These are phyloP conservation scores for Blastocystis sp. DNA, from an alignment of 352 stramenopile genomes.

Conservation along the genomic window DNA sequence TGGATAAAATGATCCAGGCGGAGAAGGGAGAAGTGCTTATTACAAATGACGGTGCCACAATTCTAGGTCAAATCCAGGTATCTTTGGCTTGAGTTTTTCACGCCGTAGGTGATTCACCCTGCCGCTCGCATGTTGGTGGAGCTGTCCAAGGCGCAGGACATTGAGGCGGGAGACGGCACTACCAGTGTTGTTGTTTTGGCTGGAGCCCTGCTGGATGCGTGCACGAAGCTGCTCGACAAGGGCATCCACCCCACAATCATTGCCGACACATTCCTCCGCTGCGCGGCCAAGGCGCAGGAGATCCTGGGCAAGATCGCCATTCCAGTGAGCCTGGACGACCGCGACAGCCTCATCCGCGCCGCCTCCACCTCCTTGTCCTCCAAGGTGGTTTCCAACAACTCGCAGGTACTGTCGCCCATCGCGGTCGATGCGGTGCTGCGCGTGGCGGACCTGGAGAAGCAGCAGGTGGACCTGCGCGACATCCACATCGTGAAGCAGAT, in stretches of 20 bases:
- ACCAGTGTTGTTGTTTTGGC: slow-evolving; percentile 96
- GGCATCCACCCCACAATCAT: slow-evolving; percentile 97
- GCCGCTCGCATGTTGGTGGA: slow-evolving; percentile 99
- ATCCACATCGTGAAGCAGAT: slow-evolving; percentile 97
- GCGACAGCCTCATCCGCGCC: slow-evolving; percentile 90
- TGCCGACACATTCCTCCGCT: slow-evolving; percentile 88
- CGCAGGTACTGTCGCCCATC: slow-evolving; percentile 92
- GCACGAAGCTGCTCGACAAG: slow-evolving; percentile 80
- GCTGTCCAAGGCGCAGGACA: slow-evolving; percentile 97
- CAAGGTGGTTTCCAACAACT: slow-evolving; percentile 95
- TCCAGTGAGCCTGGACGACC: slow-evolving; percentile 88
- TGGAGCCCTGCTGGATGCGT: slow-evolving; percentile 92
- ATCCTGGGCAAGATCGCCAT: slow-evolving; percentile 84
- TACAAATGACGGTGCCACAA: slow-evolving; percentile 98
- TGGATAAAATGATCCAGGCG: slow-evolving; percentile 97
- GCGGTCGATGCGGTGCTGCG: slow-evolving; percentile 95
- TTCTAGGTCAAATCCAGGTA: slow-evolving; percentile 93
- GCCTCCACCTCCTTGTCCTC: slow-evolving; percentile 94
- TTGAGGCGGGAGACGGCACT: slow-evolving; percentile 94
- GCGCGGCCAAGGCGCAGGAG: slow-evolving; percentile 79
- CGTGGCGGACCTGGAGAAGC: slow-evolving; percentile 86
- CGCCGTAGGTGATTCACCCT: slow-evolving; percentile 88
- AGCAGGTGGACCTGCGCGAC: slow-evolving; percentile 88
- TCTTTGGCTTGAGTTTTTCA: not conserved
- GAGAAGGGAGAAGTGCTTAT: slow-evolving; percentile 95